Conservation (phyloP, 2,329 filamentous ascomycete species). For the Pezicula neosporulosa region DNA sequence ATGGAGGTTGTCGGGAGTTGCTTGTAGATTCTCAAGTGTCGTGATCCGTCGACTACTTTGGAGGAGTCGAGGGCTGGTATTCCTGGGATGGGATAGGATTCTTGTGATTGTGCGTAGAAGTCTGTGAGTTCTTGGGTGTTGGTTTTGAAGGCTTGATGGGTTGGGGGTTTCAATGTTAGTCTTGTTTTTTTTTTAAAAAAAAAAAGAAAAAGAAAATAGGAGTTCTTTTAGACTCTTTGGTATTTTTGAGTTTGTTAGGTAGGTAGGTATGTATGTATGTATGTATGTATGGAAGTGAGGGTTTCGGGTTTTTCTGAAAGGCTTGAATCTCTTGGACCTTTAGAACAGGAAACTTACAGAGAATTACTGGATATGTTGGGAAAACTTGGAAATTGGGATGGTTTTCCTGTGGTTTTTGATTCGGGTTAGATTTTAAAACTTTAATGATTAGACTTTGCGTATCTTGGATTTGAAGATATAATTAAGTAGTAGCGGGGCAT, state of each 20-base stretch:
- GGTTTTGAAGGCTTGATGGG: neutral
- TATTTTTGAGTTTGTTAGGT: too few relatives aligned
- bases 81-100: neutral
- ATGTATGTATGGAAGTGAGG: too few relatives aligned
- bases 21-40: neutral
- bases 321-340: too few relatives aligned
- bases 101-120: neutral
- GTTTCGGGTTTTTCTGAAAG: too few relatives aligned
- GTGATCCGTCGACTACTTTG: neutral
- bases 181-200: too few relatives aligned
- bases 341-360: neutral
- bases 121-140: neutral
- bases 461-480: too few relatives aligned
- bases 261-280: too few relatives aligned
- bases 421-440: too few relatives aligned
- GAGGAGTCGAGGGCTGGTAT: neutral
- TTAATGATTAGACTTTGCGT: too few relatives aligned
- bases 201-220: too few relatives aligned
- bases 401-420: neutral
- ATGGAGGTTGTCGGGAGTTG: neutral
- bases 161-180: too few relatives aligned
- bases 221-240: too few relatives aligned
- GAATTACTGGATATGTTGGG: neutral
- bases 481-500: neutral
- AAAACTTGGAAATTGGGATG: slow-evolving; percentile 1